These are phyloP conservation scores for Candida tammaniensis DNA, from an alignment of 805 yeast species.

Conservation along the genomic window DNA sequence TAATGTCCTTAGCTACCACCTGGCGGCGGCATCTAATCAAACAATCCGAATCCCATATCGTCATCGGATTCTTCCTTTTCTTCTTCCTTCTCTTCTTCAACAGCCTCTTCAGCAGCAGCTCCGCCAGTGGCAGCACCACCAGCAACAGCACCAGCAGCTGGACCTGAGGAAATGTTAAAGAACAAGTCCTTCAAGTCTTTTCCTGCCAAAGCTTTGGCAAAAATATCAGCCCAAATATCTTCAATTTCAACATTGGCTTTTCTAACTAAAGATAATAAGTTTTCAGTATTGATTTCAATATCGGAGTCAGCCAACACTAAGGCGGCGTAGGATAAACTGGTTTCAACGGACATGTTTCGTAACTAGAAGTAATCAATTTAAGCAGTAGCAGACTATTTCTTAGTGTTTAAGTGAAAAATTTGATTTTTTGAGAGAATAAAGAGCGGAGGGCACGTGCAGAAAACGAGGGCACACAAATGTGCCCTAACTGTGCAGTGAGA, in stretches of 20 bases:
- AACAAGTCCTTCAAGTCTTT: slow-evolving; percentile 47
- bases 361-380: slow-evolving; percentile 51
- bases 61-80: slow-evolving; percentile 34
- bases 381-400: slow-evolving; percentile 49
- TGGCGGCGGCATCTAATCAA: slow-evolving; percentile 41
- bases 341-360: slow-evolving; percentile 42
- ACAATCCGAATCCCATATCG: slow-evolving; percentile 46
- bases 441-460: slow-evolving; percentile 2
- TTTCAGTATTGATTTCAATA: slow-evolving; percentile 44
- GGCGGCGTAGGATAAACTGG: slow-evolving; percentile 50
- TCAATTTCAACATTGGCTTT: slow-evolving; percentile 45
- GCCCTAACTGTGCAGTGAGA: no score
- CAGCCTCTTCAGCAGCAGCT: slow-evolving; percentile 35
- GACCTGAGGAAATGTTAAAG: slow-evolving; percentile 47
- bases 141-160: slow-evolving; percentile 41
- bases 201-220: slow-evolving; percentile 47
- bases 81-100: slow-evolving; percentile 30
- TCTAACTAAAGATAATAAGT: slow-evolving; percentile 38
- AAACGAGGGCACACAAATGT: slow-evolving; percentile 1
- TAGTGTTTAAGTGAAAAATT: slow-evolving; percentile 21
- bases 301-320: slow-evolving; percentile 50
- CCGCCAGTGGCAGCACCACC: slow-evolving; percentile 35
- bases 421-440: background rate
- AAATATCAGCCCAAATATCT: slow-evolving; percentile 47
- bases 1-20: no score